Base-by-base conservation (phyloP, 805 yeast genomes). In the Candida ortonii region DNA sequence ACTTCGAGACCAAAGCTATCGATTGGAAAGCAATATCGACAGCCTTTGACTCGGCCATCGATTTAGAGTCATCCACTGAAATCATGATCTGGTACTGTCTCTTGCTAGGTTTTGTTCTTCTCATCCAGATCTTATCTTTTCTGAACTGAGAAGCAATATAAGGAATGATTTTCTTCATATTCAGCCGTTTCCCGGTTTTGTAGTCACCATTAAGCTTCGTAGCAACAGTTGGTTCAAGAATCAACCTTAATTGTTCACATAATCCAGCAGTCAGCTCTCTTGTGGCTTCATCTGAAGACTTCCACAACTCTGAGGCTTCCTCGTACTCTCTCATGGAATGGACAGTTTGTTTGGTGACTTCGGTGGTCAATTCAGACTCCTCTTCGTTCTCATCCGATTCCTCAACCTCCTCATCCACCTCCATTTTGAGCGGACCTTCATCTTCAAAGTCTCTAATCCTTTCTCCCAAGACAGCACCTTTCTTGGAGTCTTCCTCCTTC, bases 21-120 rank as follows among this genome's bases (percentile, higher is more conserved):
- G 95, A 82, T 53, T 93, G 90, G 74, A 88, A 88, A 0, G 99
- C 97, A 39, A 93, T 70, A 46, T 85, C 87, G 12, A 87, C 90
- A 22, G 94, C 80, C 46, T 82, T 78, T 16, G 96, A 83, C 59
- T 90, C 97, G 38, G 89, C 78, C 99, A 93, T 93, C 1, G 97
- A 90, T 59, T 86, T 88, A 19, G 98, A 93, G 57, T 93, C 96
- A 65, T 93, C 99, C 30, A 93, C 84, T 1, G 98, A 89, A 46
- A 93, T 84, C 96, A 94, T 85, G 43, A 93, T 85, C 66, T 93
- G 98, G 60, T 93, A 93, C 57, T 89, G 93, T 53, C 99, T 80
- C 67, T 93, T 93, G 47, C 95, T 84, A 37, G 99, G 99, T 57
- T 93, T 90, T 6, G 97, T 88, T 62, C 99, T 78, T 57, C 96